phyloP scores from a whole-genome alignment of 805 yeast genomes.

The Candida pseudofarinosa region DNA sequence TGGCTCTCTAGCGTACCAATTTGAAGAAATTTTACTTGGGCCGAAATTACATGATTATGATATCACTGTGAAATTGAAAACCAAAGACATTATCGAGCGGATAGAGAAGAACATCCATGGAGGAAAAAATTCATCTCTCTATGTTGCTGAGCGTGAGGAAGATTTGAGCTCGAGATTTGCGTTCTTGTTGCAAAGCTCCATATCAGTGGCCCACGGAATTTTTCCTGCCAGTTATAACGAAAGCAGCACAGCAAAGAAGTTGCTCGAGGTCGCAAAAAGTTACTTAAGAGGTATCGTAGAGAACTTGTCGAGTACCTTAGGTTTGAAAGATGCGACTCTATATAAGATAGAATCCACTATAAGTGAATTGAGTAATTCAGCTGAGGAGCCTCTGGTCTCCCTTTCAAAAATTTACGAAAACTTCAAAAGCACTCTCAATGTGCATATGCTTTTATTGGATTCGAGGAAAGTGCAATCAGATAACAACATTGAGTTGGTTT shows the following conservation, averaged over 20 bases:
- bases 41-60: constrained; percentile 12
- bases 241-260: neutral
- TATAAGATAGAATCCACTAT: constrained; percentile 9
- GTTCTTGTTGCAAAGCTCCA: constrained; percentile 12
- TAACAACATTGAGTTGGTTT: constrained; percentile 6
- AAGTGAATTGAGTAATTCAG: constrained; percentile 5
- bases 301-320: constrained; percentile 2
- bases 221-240: neutral
- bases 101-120: constrained; percentile 9
- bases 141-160: constrained; percentile 9
- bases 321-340: constrained; percentile 3
- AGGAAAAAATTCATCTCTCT: neutral
- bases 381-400: neutral
- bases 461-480: neutral
- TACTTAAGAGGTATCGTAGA: constrained; percentile 4
- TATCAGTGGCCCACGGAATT: neutral
- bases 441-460: neutral
- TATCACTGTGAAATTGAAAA: constrained; percentile 9
- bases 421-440: constrained; percentile 8
- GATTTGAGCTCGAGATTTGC: constrained; percentile 16
- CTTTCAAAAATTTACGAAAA: constrained; percentile 8
- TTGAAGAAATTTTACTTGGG: constrained; percentile 17
- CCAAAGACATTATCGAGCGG: constrained; percentile 13
- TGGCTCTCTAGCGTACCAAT: constrained; percentile 9
- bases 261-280: neutral